These are phyloP conservation scores for Digitaria exilis DNA, from an alignment of 202 grass and related monocot genomes.

Conservation along the genomic window DNA sequence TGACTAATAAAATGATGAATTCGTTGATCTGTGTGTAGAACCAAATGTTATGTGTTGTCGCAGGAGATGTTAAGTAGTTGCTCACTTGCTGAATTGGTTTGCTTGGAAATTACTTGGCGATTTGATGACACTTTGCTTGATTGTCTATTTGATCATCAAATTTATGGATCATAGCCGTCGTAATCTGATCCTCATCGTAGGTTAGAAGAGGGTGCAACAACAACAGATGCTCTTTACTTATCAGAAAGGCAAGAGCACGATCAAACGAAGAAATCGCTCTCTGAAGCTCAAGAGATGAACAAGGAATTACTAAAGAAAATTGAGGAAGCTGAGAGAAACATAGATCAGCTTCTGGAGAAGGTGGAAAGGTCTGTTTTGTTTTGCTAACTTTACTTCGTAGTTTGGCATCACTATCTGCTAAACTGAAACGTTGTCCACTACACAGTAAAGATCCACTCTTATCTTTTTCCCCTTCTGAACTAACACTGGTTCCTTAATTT, in stretches of 20 bases:
- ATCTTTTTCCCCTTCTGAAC: conserved; percentile 22
- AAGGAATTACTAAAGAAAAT: conserved; percentile 51
- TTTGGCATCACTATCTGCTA: conserved; percentile 40
- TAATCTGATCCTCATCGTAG: conserved; percentile 55
- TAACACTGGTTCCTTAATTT: conserved; percentile 34
- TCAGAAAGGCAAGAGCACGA: conserved; percentile 60
- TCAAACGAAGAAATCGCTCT: conserved; percentile 58
- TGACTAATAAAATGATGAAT: conserved; percentile 5
- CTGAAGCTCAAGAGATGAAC: conserved; percentile 64
- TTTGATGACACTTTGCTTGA: conserved; percentile 22
- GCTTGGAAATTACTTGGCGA: neutral
- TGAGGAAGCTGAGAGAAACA: conserved; percentile 56
- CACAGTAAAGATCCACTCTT: conserved; percentile 27
- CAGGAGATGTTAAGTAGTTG: conserved; percentile 29
- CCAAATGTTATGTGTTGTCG: conserved; percentile 9
- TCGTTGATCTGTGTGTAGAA: conserved; percentile 4
- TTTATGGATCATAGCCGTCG: conserved; percentile 40
- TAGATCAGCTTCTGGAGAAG: conserved; percentile 52
- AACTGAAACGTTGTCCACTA: conserved; percentile 39
- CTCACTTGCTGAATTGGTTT: conserved; percentile 3
- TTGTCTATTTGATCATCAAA: conserved; percentile 22
- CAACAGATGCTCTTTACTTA: conserved; percentile 58
- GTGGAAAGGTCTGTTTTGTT: conserved; percentile 51
- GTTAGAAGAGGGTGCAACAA: conserved; percentile 69
- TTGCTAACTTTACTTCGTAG: conserved; percentile 34